Conservation (phyloP, 768 basidiomycete genomes). For the Amanita polypyramis region DNA sequence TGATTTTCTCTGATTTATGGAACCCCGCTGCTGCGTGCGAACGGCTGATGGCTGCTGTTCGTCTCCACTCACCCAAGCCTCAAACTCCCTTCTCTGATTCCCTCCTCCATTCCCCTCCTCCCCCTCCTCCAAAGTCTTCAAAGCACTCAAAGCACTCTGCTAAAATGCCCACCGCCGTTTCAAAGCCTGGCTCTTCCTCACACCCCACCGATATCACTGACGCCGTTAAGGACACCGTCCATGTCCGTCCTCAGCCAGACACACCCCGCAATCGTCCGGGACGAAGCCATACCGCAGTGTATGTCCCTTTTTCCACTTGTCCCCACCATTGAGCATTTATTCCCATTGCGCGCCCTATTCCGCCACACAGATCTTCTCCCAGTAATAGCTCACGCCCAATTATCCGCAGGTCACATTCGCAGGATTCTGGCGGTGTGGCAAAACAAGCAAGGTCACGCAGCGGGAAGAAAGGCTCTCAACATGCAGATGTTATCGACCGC, state of each 20-base stretch:
- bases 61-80: slow-evolving; percentile 21
- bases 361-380: slow-evolving; percentile 6
- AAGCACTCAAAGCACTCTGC: slow-evolving; percentile 12
- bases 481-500: slow-evolving; percentile 85
- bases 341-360: slow-evolving; percentile 9
- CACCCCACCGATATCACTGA: slow-evolving; percentile 40
- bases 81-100: slow-evolving; percentile 41
- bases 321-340: neutral
- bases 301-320: slow-evolving; percentile 15
- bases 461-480: slow-evolving; percentile 60
- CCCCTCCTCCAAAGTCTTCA: slow-evolving; percentile 24
- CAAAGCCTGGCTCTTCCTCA: slow-evolving; percentile 17
- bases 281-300: slow-evolving; percentile 51
- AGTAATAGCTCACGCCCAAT: slow-evolving; percentile 19
- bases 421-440: slow-evolving; percentile 28
- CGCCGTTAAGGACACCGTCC: slow-evolving; percentile 61
- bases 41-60: slow-evolving; percentile 21
- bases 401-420: slow-evolving; percentile 34
- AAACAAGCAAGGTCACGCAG: slow-evolving; percentile 31
- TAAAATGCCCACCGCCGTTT: slow-evolving; percentile 22
- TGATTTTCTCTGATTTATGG: neutral
- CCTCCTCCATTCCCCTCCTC: slow-evolving; percentile 19
- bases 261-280: slow-evolving; percentile 37
- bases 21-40: neutral
- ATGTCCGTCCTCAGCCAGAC: slow-evolving; percentile 30